Evolutionary conservation across 495 filamentous ascomycete genomes (phyloP).

Genomic region (Evansstolkia leycettana): DNA sequence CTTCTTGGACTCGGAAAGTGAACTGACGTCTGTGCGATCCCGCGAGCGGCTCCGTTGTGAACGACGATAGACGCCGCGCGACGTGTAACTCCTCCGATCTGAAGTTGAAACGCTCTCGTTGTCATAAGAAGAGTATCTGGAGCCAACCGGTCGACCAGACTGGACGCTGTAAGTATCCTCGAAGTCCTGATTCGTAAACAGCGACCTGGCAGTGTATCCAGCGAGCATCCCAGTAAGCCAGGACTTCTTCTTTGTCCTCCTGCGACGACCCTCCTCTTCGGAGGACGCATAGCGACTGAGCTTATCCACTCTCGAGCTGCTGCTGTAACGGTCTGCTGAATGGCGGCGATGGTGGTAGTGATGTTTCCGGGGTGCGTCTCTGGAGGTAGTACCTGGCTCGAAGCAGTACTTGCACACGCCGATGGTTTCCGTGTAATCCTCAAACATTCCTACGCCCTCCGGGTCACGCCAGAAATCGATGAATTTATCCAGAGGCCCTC

Average conservation of each 20-base stretch:
- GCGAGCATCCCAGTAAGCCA: conserved; percentile 44
- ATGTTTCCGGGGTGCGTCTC: conserved; percentile 54
- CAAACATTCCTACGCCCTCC: conserved; percentile 56
- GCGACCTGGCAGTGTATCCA: conserved; percentile 41
- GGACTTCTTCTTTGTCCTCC: conserved; percentile 27
- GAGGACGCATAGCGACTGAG: conserved; percentile 44
- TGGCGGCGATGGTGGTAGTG: conserved; percentile 35
- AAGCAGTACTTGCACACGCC: conserved; percentile 61
- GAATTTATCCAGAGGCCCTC: conserved; percentile 42
- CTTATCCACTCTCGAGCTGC: conserved; percentile 40
- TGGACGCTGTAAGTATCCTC: conserved; percentile 48
- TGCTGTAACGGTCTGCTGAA: conserved; percentile 34
- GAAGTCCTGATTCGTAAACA: conserved; percentile 41
- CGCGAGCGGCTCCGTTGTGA: conserved; percentile 21
- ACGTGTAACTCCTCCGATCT: conserved; percentile 32
- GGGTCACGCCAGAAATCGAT: conserved; percentile 55
- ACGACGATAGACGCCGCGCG: conserved; percentile 25
- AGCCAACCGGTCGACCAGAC: conserved; percentile 27
- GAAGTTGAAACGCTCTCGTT: conserved; percentile 23
- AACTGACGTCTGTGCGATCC: conserved; percentile 17
- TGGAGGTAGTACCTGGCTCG: conserved; percentile 44
- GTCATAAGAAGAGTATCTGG: conserved; percentile 20
- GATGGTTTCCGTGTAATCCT: conserved; percentile 62
- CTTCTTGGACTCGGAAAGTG: conserved; percentile 5
- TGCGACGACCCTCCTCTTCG: conserved; percentile 37